These are phyloP conservation scores for Trametes meyenii DNA, from an alignment of 768 basidiomycete species.

Conservation along the genomic window DNA sequence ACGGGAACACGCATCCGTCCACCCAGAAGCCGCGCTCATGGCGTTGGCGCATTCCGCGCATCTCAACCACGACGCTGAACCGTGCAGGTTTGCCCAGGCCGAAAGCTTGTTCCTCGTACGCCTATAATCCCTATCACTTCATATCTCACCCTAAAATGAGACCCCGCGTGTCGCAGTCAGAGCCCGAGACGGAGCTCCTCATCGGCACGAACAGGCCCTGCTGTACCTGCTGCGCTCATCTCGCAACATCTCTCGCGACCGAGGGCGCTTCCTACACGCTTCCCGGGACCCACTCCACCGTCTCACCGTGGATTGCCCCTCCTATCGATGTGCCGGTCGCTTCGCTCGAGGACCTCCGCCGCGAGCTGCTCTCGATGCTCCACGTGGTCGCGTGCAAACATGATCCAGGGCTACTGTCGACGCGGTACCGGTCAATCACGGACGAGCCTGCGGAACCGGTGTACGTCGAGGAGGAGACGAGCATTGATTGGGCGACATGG, in stretches of 20 bases:
- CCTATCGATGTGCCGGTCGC: neutral
- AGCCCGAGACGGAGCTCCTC: neutral
- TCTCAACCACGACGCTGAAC: neutral
- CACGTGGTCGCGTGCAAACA: neutral
- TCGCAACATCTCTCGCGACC: neutral
- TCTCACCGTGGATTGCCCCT: neutral
- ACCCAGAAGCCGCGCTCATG: neutral
- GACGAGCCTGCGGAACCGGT: no score
- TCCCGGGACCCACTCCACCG: neutral
- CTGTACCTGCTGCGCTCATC: neutral
- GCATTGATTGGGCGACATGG: no score
- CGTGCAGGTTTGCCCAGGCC: neutral
- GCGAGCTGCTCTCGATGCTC: neutral
- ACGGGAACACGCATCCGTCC: neutral
- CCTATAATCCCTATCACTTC: neutral
- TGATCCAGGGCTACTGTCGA: neutral
- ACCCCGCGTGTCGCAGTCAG: no score
- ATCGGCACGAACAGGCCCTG: neutral
- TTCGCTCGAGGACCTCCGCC: neutral
- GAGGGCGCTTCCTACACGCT: neutral
- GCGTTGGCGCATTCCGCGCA: neutral
- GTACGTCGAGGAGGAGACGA: no score
- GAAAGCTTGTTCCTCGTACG: neutral
- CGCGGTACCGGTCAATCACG: no score
- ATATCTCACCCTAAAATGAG: neutral